These are phyloP conservation scores for Plasmopara halstedii DNA, from an alignment of 352 stramenopile species.

Conservation along the genomic window DNA sequence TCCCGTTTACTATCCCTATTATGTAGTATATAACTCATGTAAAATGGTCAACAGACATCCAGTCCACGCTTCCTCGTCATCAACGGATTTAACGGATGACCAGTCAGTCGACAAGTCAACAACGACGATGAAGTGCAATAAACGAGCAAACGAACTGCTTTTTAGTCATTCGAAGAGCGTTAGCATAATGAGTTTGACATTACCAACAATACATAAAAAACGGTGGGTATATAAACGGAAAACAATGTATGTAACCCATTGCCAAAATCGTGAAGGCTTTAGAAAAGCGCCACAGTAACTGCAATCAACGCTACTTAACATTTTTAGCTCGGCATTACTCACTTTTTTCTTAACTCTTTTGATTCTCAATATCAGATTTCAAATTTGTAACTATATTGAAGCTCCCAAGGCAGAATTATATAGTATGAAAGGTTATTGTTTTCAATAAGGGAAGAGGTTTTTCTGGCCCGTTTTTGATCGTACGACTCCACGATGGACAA, in stretches of 20 bases:
- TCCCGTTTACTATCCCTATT: too few relatives aligned
- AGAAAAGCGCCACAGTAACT: background rate
- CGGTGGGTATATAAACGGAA: background rate
- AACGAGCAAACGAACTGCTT: background rate
- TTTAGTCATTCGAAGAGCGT: background rate
- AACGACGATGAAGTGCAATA: background rate
- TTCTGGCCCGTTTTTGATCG: slow-evolving; percentile 12
- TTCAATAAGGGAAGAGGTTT: slow-evolving; percentile 4
- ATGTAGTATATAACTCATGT: too few relatives aligned
- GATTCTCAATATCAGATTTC: background rate
- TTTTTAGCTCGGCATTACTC: background rate
- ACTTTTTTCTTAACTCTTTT: too few relatives aligned
- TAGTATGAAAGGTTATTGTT: background rate
- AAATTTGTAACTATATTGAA: background rate
- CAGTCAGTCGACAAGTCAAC: too few relatives aligned
- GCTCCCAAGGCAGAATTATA: background rate
- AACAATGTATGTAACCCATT: background rate
- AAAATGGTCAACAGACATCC: too few relatives aligned
- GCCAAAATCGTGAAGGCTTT: background rate
- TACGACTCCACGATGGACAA: slow-evolving; percentile 11
- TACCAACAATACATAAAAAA: background rate
- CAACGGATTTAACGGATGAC: background rate
- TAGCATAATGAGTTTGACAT: background rate
- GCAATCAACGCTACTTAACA: background rate
- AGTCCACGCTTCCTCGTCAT: background rate